Evolutionary conservation across 306 rosid genomes (phyloP).

Genomic region (Cucumis cinereus): DNA sequence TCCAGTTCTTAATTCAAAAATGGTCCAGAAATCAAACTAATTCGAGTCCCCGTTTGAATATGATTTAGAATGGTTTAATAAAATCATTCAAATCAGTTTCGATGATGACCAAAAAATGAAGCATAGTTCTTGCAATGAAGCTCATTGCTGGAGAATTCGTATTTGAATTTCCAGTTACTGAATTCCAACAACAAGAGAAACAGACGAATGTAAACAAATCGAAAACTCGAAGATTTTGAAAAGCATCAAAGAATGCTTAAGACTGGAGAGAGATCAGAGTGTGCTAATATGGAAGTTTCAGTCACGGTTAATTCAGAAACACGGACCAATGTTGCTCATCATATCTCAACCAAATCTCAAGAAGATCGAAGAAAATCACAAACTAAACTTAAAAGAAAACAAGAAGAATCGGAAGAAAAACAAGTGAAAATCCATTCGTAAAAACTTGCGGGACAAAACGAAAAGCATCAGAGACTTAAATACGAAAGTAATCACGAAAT

Average conservation of each 20-base stretch:
- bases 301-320: constrained; percentile 15
- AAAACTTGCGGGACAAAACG: background rate
- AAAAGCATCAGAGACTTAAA: constrained; percentile 14
- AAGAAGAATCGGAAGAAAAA: background rate
- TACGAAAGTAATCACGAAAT: constrained; percentile 9
- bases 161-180: too few relatives aligned
- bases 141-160: too few relatives aligned
- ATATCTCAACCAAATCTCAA: constrained; percentile 6
- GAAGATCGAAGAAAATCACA: background rate
- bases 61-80: too few relatives aligned
- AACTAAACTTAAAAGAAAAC: background rate
- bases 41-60: too few relatives aligned
- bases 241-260: too few relatives aligned
- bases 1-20: too few relatives aligned
- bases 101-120: too few relatives aligned
- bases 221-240: background rate
- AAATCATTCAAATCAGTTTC: too few relatives aligned
- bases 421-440: background rate
- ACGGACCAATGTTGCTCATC: constrained; percentile 14
- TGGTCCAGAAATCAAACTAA: too few relatives aligned
- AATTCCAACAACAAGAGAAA: too few relatives aligned
- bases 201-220: too few relatives aligned
- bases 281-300: constrained; percentile 6
- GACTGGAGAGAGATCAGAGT: constrained; percentile 9
- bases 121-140: too few relatives aligned